phyloP scores from a whole-genome alignment of 208 protist species.

The Tritrichomonas musculus region DNA sequence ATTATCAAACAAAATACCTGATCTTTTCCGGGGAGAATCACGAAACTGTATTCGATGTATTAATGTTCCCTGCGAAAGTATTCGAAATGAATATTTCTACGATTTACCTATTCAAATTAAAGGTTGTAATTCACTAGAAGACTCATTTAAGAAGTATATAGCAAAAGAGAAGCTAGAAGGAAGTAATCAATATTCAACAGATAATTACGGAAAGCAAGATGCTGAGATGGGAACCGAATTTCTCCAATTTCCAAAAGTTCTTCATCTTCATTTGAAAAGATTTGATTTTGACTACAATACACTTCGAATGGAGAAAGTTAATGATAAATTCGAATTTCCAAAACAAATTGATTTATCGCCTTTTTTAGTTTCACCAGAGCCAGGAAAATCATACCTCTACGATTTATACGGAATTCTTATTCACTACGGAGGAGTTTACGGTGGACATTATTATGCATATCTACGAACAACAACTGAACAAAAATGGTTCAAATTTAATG shows the following conservation, averaged over 20 bases:
- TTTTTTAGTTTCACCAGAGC: slow-evolving; percentile 34
- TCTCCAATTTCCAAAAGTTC: not conserved
- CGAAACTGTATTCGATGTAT: not conserved
- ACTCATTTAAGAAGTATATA: not conserved
- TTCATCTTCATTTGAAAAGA: not conserved
- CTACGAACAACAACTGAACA: not conserved
- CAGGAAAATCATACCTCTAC: not conserved
- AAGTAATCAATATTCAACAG: not conserved
- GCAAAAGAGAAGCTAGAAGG: not conserved
- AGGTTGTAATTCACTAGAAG: not conserved
- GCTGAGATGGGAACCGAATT: not conserved
- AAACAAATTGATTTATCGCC: not conserved
- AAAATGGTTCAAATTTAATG: slow-evolving; percentile 29
- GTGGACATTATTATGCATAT: slow-evolving; percentile 35
- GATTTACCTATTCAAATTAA: not conserved
- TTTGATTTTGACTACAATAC: not conserved
- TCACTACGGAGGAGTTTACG: not conserved
- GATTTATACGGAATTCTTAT: slow-evolving; percentile 10
- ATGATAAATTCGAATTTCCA: slow-evolving; percentile 15
- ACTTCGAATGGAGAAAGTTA: not conserved
- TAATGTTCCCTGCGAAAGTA: not conserved
- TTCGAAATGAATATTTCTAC: not conserved
- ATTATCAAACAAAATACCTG: not conserved
- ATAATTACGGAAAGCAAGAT: not conserved
- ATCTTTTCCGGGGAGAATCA: not conserved